Base-by-base conservation (phyloP, 164 flowering plant genomes). In the Liriodendron chinense region DNA sequence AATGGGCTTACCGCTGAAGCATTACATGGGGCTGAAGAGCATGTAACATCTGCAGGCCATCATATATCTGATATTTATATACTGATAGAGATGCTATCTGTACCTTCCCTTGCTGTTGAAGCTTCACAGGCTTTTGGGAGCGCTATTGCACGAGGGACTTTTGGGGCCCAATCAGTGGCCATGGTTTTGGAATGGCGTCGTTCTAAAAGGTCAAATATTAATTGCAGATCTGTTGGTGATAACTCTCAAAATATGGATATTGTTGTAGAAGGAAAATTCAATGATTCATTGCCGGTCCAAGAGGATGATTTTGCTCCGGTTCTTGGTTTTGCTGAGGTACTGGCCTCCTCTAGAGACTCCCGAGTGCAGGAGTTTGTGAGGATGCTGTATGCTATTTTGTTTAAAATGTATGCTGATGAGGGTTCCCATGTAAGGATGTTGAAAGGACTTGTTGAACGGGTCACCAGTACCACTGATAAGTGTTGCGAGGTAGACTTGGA, bases 81-180 rank as follows among this genome's bases (percentile, higher is more conserved):
- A 24, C 77, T 96, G 71, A 82, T 96, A 59, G 98, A 96, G 84
- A 91, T 96, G 98, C 83, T 96, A 73, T 90, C 94, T 7, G 83
- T 94, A 65, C 93, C 96, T 83, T 86, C 86, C 80, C 87, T 94
- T 75, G 93, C 92, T 77, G 87, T 89, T 80, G 94, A 93, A 82
- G 96, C 97, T 61, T 87, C 94, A 47, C 94, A 91, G 79, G 90
- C 84, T 68, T 92, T 94, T 82, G 98, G 93, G 85, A 93, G 92
- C 84, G 96, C 96, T 71, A 89, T 96, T 67, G 87, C 94, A 75
- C 87, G 87, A 68, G 98, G 98, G 47, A 83, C 84, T 43, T 82
- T 96, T 76, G 71, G 78, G 63, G 89, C 90, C 74, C 90, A 91
- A 72, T 82, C 95, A 77, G 85, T 92, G 22, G 97, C 92, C 53